Percentiles rank a stretch among this genome's conserved stretches.
Evolutionary conservation across 768 basidiomycete genomes (phyloP).

Genomic region (Tricholoma terreum): DNA sequence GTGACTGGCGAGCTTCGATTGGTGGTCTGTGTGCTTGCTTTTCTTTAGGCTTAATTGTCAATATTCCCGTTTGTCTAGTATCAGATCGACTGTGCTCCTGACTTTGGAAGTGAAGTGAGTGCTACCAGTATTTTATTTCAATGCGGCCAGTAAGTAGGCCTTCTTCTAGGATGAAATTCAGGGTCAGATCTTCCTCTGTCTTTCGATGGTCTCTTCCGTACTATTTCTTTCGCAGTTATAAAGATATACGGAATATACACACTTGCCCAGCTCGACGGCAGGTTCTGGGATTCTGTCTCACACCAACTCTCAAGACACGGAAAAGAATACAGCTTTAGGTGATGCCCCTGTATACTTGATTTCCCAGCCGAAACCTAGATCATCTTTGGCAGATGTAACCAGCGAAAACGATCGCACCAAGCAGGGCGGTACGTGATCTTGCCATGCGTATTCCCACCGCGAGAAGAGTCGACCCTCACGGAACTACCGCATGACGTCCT

Average conservation of each 20-base stretch:
- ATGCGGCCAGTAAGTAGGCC: not conserved
- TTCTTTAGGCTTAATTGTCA: not conserved
- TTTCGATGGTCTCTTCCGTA: not conserved
- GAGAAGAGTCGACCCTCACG: conserved; percentile 21
- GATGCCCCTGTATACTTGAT: not conserved
- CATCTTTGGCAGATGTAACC: conserved; percentile 38
- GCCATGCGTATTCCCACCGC: conserved; percentile 52
- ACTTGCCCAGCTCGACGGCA: not conserved
- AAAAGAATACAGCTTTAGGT: conserved; percentile 55
- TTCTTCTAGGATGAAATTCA: conserved; percentile 11
- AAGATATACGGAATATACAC: conserved; percentile 14
- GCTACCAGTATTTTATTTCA: not conserved
- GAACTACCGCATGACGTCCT: conserved; percentile 2
- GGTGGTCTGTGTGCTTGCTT: conserved; percentile 5
- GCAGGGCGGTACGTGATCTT: conserved; percentile 41
- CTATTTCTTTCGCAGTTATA: conserved; percentile 4
- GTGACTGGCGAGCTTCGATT: conserved; percentile 12
- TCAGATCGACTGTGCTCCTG: conserved; percentile 13
- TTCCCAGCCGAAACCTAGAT: not conserved
- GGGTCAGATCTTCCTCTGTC: not conserved
- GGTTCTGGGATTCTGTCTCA: not conserved
- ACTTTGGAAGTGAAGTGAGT: conserved; percentile 9
- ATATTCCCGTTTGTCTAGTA: conserved; percentile 4
- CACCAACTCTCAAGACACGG: conserved; percentile 11
- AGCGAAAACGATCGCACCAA: conserved; percentile 34